A percentile compares a stretch with the other conserved stretches of the same genome.
Evolutionary conservation across 2,329 filamentous ascomycete genomes (phyloP).

Genomic region (Cercospora canescens): DNA sequence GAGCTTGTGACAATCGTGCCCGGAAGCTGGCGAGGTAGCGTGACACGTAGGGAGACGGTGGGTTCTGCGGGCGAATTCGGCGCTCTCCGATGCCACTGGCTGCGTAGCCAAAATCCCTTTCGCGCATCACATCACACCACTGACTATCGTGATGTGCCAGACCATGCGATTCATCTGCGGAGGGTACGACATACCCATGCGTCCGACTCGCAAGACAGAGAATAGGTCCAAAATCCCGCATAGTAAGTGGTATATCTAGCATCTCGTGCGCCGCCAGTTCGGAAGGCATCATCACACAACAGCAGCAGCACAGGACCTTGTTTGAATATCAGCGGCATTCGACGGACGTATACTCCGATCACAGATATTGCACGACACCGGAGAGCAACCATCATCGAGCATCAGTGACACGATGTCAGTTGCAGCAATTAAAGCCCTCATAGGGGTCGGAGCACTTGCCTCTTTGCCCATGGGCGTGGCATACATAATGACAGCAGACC

Average conservation of each 20-base stretch:
- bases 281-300: background rate
- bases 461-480: conserved; percentile 12
- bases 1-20: background rate
- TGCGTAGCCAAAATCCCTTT: too few relatives aligned
- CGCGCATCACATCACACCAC: conserved; percentile 2
- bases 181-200: background rate
- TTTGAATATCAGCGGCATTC: too few relatives aligned
- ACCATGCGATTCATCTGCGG: conserved; percentile 1
- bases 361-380: background rate
- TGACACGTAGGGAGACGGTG: background rate
- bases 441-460: conserved; percentile 8
- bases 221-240: background rate
- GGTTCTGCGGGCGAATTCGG: background rate
- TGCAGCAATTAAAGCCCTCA: conserved; percentile 11
- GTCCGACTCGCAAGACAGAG: background rate
- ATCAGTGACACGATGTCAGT: conserved; percentile 4
- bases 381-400: background rate
- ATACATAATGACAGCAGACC: conserved; percentile 17
- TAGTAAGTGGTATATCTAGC: background rate
- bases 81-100: background rate
- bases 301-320: background rate
- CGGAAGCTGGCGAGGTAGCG: background rate
- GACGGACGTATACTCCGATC: too few relatives aligned
- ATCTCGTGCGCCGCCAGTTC: background rate
- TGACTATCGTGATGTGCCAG: background rate